A percentile compares a stretch with the other conserved stretches of the same genome.
Conservation (phyloP, 805 yeast genomes). For the Henningerozyma blattae region DNA sequence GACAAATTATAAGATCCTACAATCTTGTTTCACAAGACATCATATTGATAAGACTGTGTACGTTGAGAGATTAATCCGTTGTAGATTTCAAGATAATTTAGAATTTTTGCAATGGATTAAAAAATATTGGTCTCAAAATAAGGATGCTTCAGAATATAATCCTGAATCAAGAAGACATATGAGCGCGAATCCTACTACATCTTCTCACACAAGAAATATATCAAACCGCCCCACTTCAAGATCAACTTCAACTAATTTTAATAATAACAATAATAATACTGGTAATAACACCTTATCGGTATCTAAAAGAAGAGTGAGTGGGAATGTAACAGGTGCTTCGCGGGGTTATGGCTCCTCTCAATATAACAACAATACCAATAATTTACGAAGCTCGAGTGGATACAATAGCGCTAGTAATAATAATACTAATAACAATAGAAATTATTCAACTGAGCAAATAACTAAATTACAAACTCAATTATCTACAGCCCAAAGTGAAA, state of each 20-base stretch:
- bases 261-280: not conserved
- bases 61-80: slow-evolving; percentile 71
- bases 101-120: slow-evolving; percentile 92
- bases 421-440: slow-evolving; percentile 4
- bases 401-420: not conserved
- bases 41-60: slow-evolving; percentile 63
- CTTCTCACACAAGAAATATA: slow-evolving; percentile 1
- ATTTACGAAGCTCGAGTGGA: not conserved
- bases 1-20: slow-evolving; percentile 76
- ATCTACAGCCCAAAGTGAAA: slow-evolving; percentile 30
- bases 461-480: slow-evolving; percentile 33
- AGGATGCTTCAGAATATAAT: slow-evolving; percentile 60
- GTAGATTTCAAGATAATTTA: slow-evolving; percentile 85
- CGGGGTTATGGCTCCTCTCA: too few relatives aligned
- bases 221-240: slow-evolving; percentile 1
- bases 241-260: slow-evolving; percentile 4
- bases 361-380: not conserved
- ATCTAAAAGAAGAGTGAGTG: slow-evolving; percentile 15
- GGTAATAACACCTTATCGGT: slow-evolving; percentile 10
- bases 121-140: slow-evolving; percentile 67
- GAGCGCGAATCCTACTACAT: slow-evolving; percentile 9
- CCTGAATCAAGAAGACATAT: slow-evolving; percentile 45
- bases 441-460: slow-evolving; percentile 18
- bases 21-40: slow-evolving; percentile 63
- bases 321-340: too few relatives aligned